Percentiles rank a stretch among this genome's conserved stretches.
Conservation (phyloP, 345 rosid species). For the Jatropha curcas region DNA sequence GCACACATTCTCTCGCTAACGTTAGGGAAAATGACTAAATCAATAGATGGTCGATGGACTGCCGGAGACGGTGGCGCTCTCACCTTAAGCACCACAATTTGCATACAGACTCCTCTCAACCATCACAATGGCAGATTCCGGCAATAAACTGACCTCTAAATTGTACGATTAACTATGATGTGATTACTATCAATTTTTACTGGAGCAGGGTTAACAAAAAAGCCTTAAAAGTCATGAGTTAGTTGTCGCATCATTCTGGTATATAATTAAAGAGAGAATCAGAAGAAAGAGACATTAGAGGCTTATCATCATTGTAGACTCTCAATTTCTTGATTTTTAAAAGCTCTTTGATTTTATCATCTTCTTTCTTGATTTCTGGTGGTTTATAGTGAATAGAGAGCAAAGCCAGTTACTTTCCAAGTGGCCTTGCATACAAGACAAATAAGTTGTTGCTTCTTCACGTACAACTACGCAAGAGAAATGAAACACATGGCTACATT, state of each 20-base stretch:
- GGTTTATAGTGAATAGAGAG: slow-evolving; percentile 20
- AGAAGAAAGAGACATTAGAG: slow-evolving; percentile 54
- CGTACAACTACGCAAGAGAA: slow-evolving; percentile 66
- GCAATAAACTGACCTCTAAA: slow-evolving; percentile 50
- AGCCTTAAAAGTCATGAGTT: slow-evolving; percentile 64
- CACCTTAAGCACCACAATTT: slow-evolving; percentile 56
- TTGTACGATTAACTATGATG: slow-evolving; percentile 12
- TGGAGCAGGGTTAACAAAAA: slow-evolving; percentile 26
- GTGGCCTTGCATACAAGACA: slow-evolving; percentile 72
- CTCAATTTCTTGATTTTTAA: slow-evolving; percentile 40
- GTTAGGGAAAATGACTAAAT: no score
- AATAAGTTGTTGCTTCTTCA: slow-evolving; percentile 41
- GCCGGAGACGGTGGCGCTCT: slow-evolving; percentile 52
- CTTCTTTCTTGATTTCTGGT: slow-evolving; percentile 19
- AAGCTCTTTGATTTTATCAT: slow-evolving; percentile 26
- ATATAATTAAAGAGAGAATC: slow-evolving; percentile 56
- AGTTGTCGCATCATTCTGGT: slow-evolving; percentile 73
- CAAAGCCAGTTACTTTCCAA: slow-evolving; percentile 66
- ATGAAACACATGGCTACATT: slow-evolving; percentile 83
- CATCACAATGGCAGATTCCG: slow-evolving; percentile 70
- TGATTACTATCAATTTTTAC: not conserved
- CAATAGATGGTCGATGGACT: no score
- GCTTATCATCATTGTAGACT: slow-evolving; percentile 82
- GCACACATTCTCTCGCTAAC: slow-evolving; percentile 58
- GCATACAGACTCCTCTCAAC: slow-evolving; percentile 54